These are phyloP conservation scores for Syncephalastrum sp. DNA, from an alignment of 371 early-diverging fungal species.

Conservation along the genomic window DNA sequence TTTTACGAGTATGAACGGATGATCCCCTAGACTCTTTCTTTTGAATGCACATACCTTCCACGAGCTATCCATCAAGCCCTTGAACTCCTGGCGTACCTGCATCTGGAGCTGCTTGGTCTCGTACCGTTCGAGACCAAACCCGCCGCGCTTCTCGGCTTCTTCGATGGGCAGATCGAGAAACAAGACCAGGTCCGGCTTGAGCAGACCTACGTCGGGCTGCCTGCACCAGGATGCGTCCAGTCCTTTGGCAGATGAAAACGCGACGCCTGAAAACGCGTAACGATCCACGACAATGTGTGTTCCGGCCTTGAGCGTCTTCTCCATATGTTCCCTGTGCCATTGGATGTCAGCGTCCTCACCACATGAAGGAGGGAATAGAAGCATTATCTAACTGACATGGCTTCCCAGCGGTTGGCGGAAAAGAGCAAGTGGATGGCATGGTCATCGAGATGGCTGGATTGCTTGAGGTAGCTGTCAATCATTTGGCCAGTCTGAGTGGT, in stretches of 20 bases:
- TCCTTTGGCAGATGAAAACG: conserved; percentile 92
- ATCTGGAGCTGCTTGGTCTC: conserved; percentile 89
- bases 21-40: neutral
- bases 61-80: conserved; percentile 48
- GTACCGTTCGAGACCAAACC: conserved; percentile 96
- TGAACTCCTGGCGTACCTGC: conserved; percentile 68
- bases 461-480: conserved; percentile 87
- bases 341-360: no score
- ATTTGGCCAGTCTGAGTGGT: conserved; percentile 89
- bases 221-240: conserved; percentile 90
- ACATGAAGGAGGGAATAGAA: neutral
- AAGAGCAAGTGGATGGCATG: conserved; percentile 94
- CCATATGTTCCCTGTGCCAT: conserved; percentile 52
- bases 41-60: conserved; percentile 55
- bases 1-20: neutral
- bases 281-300: conserved; percentile 91
- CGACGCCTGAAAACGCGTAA: conserved; percentile 97
- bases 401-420: conserved; percentile 88
- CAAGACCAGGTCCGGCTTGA: conserved; percentile 86
- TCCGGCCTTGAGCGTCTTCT: conserved; percentile 57
- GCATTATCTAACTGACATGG: conserved; percentile 39
- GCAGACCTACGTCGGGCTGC: conserved; percentile 83
- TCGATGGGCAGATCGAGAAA: conserved; percentile 88
- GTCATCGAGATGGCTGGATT: conserved; percentile 70
- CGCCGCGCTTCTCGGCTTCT: conserved; percentile 75